A percentile compares a stretch with the other conserved stretches of the same genome.
Evolutionary conservation across 306 rosid species (phyloP).

Genomic region (Acacia melanoxylon): DNA sequence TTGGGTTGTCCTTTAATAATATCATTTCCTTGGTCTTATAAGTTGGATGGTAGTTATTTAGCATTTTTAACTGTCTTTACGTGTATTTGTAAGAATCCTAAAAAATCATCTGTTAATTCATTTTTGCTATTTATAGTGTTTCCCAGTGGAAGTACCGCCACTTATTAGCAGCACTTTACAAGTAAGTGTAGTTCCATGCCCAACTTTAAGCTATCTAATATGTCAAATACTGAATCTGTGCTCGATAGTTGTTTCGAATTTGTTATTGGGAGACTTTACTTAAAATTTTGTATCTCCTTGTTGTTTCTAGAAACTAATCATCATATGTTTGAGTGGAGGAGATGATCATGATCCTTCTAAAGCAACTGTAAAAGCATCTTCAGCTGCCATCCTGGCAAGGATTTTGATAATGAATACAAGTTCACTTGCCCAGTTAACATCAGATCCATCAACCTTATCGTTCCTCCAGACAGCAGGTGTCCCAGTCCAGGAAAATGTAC

Average conservation of each 20-base stretch:
- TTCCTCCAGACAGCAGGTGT: constrained; percentile 76
- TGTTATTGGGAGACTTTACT: constrained; percentile 21
- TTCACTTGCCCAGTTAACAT: constrained; percentile 79
- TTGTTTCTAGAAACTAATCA: constrained; percentile 67
- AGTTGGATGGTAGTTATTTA: constrained; percentile 12
- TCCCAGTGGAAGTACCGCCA: constrained; percentile 79
- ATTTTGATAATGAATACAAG: constrained; percentile 94
- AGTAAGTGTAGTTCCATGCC: constrained; percentile 54
- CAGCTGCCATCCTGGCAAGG: constrained; percentile 96
- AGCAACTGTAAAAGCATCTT: constrained; percentile 80
- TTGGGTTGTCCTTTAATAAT: constrained; percentile 3
- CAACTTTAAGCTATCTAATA: background rate
- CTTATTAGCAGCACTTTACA: constrained; percentile 83
- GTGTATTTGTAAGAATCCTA: constrained; percentile 1
- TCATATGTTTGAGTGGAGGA: constrained; percentile 82
- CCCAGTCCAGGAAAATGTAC: constrained; percentile 69
- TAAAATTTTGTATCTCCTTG: constrained; percentile 22
- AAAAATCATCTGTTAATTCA: constrained; percentile 6
- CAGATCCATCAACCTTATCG: constrained; percentile 69
- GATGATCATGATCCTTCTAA: constrained; percentile 84
- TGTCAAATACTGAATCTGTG: constrained; percentile 8
- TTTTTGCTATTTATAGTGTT: constrained; percentile 65
- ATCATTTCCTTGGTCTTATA: background rate
- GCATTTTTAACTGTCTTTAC: background rate
- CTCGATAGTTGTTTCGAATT: constrained; percentile 7